Evolutionary conservation across 1,284 basidiomycete species (phyloP).

Genomic region (Gomphus bonarii): DNA sequence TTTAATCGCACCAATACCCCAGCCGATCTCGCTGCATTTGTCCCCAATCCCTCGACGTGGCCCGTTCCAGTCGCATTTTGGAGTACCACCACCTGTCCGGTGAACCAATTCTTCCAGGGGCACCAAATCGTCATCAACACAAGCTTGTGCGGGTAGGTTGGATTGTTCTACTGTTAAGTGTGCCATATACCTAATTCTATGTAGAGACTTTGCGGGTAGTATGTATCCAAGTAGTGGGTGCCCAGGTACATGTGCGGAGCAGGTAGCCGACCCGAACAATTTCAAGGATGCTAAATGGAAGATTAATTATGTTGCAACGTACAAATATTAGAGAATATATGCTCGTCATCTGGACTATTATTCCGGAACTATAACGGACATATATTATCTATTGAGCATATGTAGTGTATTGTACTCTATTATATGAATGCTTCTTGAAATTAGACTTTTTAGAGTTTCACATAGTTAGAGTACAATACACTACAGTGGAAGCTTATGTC

Average conservation of each 20-base stretch:
- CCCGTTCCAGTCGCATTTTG: constrained; percentile 57
- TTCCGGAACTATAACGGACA: too few species aligned
- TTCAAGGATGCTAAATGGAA: constrained; percentile 52
- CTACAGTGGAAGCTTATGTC: too few species aligned
- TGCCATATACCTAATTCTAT: constrained; percentile 26
- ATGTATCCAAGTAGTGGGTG: constrained; percentile 47
- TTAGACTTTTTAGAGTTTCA: too few species aligned
- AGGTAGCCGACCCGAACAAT: constrained; percentile 54
- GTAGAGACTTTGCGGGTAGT: constrained; percentile 58
- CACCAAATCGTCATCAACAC: constrained; percentile 66
- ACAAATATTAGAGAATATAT: too few species aligned
- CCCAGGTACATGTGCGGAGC: constrained; percentile 57
- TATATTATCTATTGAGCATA: too few species aligned
- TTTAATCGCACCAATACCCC: constrained; percentile 64
- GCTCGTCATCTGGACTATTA: too few species aligned
- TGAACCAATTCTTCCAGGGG: constrained; percentile 54
- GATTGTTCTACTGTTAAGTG: background rate
- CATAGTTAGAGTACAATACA: too few species aligned
- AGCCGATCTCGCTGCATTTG: constrained; percentile 45
- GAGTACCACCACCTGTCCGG: constrained; percentile 51
- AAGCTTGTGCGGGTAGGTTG: constrained; percentile 30
- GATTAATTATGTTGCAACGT: constrained; percentile 29
- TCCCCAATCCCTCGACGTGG: constrained; percentile 59
- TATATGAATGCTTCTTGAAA: too few species aligned
- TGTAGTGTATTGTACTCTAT: too few species aligned